Evolutionary conservation across 2,329 filamentous ascomycete species (phyloP).

Genomic region (Sarocladium strictum): DNA sequence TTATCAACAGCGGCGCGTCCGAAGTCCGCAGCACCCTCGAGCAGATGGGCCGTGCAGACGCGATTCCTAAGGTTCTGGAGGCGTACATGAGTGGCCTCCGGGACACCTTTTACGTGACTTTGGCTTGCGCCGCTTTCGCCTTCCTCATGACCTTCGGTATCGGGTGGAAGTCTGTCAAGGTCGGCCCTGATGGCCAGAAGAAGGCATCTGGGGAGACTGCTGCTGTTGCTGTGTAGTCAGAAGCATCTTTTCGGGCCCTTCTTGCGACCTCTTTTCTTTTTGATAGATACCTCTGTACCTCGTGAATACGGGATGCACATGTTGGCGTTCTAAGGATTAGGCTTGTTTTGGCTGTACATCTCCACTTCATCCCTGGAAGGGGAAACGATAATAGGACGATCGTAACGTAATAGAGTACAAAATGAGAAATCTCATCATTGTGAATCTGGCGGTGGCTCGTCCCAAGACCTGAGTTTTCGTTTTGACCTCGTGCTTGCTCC

Average conservation of each 20-base stretch:
- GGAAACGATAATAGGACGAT: neutral
- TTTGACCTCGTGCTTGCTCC: constrained; percentile 13
- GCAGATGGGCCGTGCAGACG: constrained; percentile 33
- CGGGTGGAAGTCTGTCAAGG: constrained; percentile 50
- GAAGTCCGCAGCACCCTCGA: constrained; percentile 40
- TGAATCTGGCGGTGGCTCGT: constrained; percentile 25
- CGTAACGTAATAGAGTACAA: neutral
- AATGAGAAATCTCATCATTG: neutral
- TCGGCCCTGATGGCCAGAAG: constrained; percentile 24
- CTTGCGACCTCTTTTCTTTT: neutral
- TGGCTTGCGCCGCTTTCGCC: constrained; percentile 39
- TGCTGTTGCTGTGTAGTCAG: constrained; percentile 10
- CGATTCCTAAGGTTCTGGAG: constrained; percentile 35
- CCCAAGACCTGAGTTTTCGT: constrained; percentile 25
- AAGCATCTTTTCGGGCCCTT: too few species aligned
- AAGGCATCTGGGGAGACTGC: constrained; percentile 20
- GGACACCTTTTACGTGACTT: constrained; percentile 45
- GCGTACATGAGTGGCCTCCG: constrained; percentile 45
- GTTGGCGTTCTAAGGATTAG: neutral
- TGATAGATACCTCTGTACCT: constrained; percentile 5
- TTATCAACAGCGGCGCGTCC: constrained; percentile 48
- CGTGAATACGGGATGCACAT: neutral
- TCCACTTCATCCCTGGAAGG: constrained; percentile 8
- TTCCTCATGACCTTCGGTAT: constrained; percentile 39
- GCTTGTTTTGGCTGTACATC: constrained; percentile 3